Base-by-base conservation (phyloP, 2,329 filamentous ascomycete species). In the Verticillium zaregamsianum region DNA sequence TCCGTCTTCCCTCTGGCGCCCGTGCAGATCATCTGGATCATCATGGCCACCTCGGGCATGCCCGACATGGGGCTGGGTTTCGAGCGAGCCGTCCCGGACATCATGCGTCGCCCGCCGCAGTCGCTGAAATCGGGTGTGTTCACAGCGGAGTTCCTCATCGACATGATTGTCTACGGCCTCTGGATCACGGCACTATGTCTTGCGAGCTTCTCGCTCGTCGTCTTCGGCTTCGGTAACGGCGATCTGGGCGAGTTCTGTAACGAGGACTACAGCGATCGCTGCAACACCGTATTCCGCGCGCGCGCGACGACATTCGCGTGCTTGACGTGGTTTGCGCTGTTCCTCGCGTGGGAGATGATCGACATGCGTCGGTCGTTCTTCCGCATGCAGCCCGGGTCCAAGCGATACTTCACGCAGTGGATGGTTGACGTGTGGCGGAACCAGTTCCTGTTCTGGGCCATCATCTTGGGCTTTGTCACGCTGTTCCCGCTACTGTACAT, bases 21-120 rank as follows among this genome's bases (percentile, higher is more conserved):
- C 0, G 87, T 92, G n/a, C 86, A 92, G 67, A 91, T 92, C 65
- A 80, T 93, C 57, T 93, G 90, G 90, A 88, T 93, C 66, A 92
- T 92, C 71, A 92, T 92, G 88, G 83, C 91, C 59, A 93, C 90
- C 0, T 90, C 87, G 55, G 87, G 86, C 23, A 80, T 92, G 67
- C 89, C 90, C 2, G 90, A 91, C 66, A 91, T 92, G 86, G 90
- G 90, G 64, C 80, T 93, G 4, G 90, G 90, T 4, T 89, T 91
- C 74, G 90, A 93, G 75, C 77, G 81, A 49, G 88, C 90, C 0
- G 86, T 87, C 0, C 83, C 88, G 0, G 88, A 90, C 70, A 87
- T 92, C 64, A 86, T 93, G 76, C 71, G 76, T 33, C 82, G 89
- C 0, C 88, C 89, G 1, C 90, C 90, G 0, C 88, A 90, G 65